These are phyloP conservation scores for Boletus semigastroideus DNA, from an alignment of 1,284 basidiomycete species.

Conservation along the genomic window DNA sequence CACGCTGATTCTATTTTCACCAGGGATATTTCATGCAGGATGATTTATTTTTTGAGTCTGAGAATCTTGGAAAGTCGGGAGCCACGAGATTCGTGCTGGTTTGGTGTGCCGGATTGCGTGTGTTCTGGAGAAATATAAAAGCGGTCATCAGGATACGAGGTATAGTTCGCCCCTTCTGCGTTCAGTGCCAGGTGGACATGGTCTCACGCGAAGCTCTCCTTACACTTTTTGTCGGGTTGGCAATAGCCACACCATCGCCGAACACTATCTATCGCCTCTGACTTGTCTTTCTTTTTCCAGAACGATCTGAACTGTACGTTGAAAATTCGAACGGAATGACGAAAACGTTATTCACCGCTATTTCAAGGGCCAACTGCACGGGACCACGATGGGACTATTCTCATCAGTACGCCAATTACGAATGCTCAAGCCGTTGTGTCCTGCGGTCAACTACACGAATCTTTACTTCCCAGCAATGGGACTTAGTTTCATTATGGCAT, in stretches of 20 bases:
- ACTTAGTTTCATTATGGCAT: constrained; percentile 12
- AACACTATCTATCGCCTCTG: constrained; percentile 1
- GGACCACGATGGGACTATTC: constrained; percentile 12
- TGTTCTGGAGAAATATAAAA: no score
- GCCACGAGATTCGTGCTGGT: no score
- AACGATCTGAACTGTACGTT: constrained; percentile 15
- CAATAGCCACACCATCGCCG: constrained; percentile 5
- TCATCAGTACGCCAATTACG: constrained; percentile 4
- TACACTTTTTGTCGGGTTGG: not conserved
- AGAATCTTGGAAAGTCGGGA: no score
- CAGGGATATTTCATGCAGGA: no score
- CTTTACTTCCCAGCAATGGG: constrained; percentile 9
- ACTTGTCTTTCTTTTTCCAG: constrained; percentile 10
- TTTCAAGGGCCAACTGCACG: constrained; percentile 8
- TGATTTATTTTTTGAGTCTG: no score
- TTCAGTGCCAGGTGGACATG: no score
- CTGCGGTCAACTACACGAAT: constrained; percentile 11
- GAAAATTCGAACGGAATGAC: not conserved
- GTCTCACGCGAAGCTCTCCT: not conserved
- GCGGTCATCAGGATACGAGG: no score
- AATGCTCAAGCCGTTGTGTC: constrained; percentile 8
- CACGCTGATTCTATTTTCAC: no score
- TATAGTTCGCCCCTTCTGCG: no score
- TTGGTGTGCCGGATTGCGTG: no score
- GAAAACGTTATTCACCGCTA: not conserved